Base-by-base conservation (phyloP, 805 yeast genomes). In the Spathaspora boniae region DNA sequence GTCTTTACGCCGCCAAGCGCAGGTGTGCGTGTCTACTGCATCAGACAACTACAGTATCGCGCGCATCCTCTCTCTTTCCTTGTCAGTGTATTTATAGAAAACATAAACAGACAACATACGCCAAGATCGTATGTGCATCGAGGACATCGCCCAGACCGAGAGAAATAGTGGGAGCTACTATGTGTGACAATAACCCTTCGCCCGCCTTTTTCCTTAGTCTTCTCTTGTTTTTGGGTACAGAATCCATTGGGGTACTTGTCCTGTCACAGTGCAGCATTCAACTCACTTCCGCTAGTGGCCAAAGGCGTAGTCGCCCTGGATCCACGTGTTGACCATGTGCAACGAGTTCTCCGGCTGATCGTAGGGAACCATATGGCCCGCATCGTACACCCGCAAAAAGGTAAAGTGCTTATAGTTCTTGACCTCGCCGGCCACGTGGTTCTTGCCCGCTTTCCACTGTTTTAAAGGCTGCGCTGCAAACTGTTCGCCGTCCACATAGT, bases 351-450 rank as follows among this genome's bases (percentile, higher is more conserved):
- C 79, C 14, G 96, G 95, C 66, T 84, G 91, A 62, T 89, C 89
- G 52, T 65, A 82, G 12, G 97, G 97, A 43, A 87, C 96, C 96
- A 89, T 88, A 64, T 91, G 97, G 18, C 97, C 97, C 34, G 94
- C 97, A 44, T 79, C 91, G 51, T 70, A 89, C 7, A 89, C 77
- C 58, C 96, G 76, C 58, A 86, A 70, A 68, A 82, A 91, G 4
- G 95, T 84, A 48, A 89, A 78, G 41, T 75, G 70, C 31, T 80
- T 80, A 45, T 69, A 74, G 52, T 77, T 82, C 67, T 86, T 87
- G 19, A 80, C 82, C 50, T 82, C 78, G 41, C 98, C 98, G 17
- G 78, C 74, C 44, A 65, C 59, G 35, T 70, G 69, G 30, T 72
- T 77, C 5, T 23, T 12, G 15, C 11, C 17, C 7, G 30, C 34